Evolutionary conservation across 192 early-diverging fungal genomes (phyloP).

Genomic region (Phlyctochytrium planicorne): DNA sequence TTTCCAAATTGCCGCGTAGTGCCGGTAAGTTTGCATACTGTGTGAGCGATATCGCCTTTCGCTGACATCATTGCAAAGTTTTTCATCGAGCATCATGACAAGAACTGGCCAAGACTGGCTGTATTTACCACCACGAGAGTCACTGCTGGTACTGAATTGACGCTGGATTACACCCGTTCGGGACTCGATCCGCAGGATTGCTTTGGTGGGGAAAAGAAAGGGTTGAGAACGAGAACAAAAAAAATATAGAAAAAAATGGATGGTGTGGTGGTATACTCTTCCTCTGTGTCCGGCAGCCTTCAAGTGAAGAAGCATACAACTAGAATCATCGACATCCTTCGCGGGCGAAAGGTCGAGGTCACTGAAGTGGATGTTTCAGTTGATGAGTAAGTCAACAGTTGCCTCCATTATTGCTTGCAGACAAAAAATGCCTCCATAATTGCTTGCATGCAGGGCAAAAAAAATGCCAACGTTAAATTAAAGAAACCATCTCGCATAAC

Average conservation of each 20-base stretch:
- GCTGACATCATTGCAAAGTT: neutral
- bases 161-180: too few relatives aligned
- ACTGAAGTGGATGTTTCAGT: slow-evolving; percentile 41
- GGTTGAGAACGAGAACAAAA: too few relatives aligned
- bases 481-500: too few relatives aligned
- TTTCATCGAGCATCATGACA: neutral
- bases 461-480: too few relatives aligned
- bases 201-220: too few relatives aligned
- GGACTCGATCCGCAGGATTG: too few relatives aligned
- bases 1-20: neutral
- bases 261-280: slow-evolving; percentile 36
- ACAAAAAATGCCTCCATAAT: neutral
- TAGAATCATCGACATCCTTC: slow-evolving; percentile 39
- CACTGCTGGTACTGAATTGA: too few relatives aligned
- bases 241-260: too few relatives aligned
- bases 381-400: slow-evolving; percentile 40
- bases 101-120: neutral
- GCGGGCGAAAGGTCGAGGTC: slow-evolving; percentile 32
- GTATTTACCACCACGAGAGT: too few relatives aligned
- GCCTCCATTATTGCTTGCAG: neutral
- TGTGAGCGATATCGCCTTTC: neutral
- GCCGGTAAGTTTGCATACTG: neutral
- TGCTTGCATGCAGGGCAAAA: neutral
- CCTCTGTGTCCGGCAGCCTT: slow-evolving; percentile 34
- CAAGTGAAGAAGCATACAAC: slow-evolving; percentile 35